phyloP scores from a whole-genome alignment of 1,284 basidiomycete genomes.

The Ceratobasidium sp. region DNA sequence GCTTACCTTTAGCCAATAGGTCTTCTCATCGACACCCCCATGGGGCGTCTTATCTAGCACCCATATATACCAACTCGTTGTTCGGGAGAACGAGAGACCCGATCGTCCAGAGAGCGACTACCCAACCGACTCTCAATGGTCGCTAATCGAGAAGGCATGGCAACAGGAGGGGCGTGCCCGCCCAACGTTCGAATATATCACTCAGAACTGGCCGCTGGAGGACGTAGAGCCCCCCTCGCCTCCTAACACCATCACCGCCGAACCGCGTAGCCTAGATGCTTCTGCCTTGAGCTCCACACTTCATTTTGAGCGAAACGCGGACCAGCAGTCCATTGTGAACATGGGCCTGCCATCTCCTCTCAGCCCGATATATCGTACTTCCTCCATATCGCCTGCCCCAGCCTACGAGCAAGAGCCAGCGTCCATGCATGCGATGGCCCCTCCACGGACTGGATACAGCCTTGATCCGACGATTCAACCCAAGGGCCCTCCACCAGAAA shows the following conservation, averaged over 20 bases:
- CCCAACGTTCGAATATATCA: conserved; percentile 42
- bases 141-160: conserved; percentile 43
- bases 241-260: neutral
- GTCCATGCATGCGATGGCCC: neutral
- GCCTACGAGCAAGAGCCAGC: conserved; percentile 20
- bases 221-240: neutral
- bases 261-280: neutral
- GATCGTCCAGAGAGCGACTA: conserved; percentile 44
- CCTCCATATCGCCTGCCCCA: conserved; percentile 21
- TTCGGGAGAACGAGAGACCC: conserved; percentile 45
- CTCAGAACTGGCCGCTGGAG: neutral
- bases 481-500: neutral
- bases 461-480: neutral
- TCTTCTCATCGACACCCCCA: conserved; percentile 33
- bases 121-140: conserved; percentile 41
- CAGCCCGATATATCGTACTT: conserved; percentile 10
- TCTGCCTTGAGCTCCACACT: neutral
- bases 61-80: conserved; percentile 46
- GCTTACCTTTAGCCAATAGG: neutral
- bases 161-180: conserved; percentile 17
- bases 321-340: neutral
- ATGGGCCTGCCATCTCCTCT: conserved; percentile 2
- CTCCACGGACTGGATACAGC: neutral
- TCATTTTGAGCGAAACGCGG: neutral
- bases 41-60: conserved; percentile 46